phyloP scores from a whole-genome alignment of 805 yeast species.

The Candida ortonii region DNA sequence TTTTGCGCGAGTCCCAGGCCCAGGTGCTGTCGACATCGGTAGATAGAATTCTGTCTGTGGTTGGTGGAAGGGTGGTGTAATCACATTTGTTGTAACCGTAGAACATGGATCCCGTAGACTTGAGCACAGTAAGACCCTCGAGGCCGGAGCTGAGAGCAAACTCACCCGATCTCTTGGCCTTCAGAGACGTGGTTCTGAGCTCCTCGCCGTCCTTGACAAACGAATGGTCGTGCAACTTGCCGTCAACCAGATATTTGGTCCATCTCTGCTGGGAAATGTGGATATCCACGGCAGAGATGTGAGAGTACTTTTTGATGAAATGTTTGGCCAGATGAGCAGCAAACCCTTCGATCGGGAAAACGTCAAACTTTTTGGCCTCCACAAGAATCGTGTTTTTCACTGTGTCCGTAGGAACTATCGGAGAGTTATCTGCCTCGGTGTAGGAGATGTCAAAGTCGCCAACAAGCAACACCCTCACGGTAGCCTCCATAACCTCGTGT shows the following conservation, averaged over 20 bases:
- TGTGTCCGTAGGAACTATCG: conserved; percentile 93
- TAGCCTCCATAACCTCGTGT: conserved; percentile 85
- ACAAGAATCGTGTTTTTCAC: conserved; percentile 85
- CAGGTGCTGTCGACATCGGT: conserved; percentile 79
- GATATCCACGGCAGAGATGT: conserved; percentile 69
- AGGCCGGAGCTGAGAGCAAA: conserved; percentile 64
- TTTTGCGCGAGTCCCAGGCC: conserved; percentile 54
- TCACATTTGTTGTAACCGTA: conserved; percentile 84
- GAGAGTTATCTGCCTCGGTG: conserved; percentile 82
- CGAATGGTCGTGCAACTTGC: conserved; percentile 78
- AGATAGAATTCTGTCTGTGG: conserved; percentile 80
- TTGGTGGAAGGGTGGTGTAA: conserved; percentile 81
- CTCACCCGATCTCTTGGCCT: conserved; percentile 50
- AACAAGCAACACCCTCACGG: conserved; percentile 68
- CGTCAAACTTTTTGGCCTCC: conserved; percentile 77
- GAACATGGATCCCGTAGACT: conserved; percentile 91
- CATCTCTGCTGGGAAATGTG: conserved; percentile 72
- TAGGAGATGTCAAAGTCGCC: conserved; percentile 80
- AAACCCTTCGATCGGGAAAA: conserved; percentile 88
- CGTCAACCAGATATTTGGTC: conserved; percentile 72
- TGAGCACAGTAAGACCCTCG: conserved; percentile 78
- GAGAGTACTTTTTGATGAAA: conserved; percentile 72
- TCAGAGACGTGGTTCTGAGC: conserved; percentile 57
- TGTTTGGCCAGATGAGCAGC: conserved; percentile 83
- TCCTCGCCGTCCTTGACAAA: conserved; percentile 85